phyloP scores from a whole-genome alignment of 2,329 filamentous ascomycete species.

The Apiospora aurea region DNA sequence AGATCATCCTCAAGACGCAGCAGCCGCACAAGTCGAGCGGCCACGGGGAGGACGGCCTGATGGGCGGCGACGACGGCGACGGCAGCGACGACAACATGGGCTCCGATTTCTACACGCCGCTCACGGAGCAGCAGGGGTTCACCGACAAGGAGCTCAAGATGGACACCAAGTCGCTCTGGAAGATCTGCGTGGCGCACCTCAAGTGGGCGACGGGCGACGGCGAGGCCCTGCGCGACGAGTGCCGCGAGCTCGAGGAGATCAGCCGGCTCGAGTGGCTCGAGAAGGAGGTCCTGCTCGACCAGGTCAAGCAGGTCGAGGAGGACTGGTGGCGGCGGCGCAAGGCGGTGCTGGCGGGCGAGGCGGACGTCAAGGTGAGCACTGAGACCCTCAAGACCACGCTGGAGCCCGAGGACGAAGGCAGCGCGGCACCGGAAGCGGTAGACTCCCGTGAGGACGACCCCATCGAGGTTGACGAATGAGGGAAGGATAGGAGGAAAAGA shows the following conservation, averaged over 20 bases:
- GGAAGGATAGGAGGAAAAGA: not conserved
- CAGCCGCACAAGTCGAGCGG: constrained; percentile 64
- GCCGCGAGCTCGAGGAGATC: constrained; percentile 69
- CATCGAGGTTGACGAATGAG: constrained; percentile 4
- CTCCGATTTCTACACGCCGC: constrained; percentile 63
- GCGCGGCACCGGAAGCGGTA: not conserved
- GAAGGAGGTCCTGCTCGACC: constrained; percentile 81
- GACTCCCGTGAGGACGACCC: not conserved
- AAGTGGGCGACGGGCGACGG: constrained; percentile 76
- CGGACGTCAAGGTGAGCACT: constrained; percentile 50
- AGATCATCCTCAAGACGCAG: constrained; percentile 69
- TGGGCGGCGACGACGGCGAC: constrained; percentile 58
- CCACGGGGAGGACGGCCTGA: constrained; percentile 60
- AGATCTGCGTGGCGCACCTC: constrained; percentile 73
- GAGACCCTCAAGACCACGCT: constrained; percentile 21
- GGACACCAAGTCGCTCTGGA: constrained; percentile 65
- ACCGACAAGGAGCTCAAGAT: constrained; percentile 69
- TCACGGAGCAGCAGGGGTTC: constrained; percentile 68
- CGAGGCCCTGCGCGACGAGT: constrained; percentile 69
- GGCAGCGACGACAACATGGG: constrained; percentile 62
- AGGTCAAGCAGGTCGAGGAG: constrained; percentile 71
- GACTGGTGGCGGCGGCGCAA: constrained; percentile 68
- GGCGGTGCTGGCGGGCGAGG: constrained; percentile 53
- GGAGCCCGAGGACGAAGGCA: constrained; percentile 16
- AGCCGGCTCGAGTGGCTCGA: constrained; percentile 79